A percentile compares a stretch with the other conserved stretches of the same genome.
phyloP scores from a whole-genome alignment of 257 asterid species.

The Buddleja alternifolia region DNA sequence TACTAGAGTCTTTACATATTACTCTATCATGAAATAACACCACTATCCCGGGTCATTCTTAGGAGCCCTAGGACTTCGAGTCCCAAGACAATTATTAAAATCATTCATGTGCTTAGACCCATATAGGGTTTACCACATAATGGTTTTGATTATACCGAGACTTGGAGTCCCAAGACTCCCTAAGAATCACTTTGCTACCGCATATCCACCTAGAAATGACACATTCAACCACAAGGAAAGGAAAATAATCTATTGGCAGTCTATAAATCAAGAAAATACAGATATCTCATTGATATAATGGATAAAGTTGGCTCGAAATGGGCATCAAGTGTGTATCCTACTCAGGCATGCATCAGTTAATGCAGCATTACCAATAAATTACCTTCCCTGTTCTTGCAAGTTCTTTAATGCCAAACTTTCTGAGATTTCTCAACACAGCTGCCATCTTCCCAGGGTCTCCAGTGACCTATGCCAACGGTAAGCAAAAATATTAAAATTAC shows the following conservation, averaged over 20 bases:
- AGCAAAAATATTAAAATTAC: conserved; percentile 14
- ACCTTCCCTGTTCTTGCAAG: conserved; percentile 94
- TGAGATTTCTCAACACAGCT: conserved; percentile 74
- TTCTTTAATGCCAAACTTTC: conserved; percentile 80
- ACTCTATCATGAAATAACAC: not conserved
- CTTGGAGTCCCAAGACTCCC: no score
- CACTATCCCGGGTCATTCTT: not conserved
- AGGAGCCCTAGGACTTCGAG: not conserved
- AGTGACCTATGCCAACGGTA: conserved; percentile 63
- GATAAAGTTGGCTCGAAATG: conserved; percentile 1
- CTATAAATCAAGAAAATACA: conserved; percentile 14
- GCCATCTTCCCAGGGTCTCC: conserved; percentile 96
- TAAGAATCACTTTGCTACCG: no score
- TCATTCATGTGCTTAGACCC: no score
- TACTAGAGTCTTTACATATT: conserved; percentile 5
- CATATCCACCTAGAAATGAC: not conserved
- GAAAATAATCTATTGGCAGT: conserved; percentile 6
- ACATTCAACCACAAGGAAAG: conserved; percentile 15
- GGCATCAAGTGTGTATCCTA: not conserved
- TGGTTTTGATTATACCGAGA: no score
- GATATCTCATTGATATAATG: conserved; percentile 14
- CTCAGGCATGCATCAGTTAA: conserved; percentile 18
- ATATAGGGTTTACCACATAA: no score
- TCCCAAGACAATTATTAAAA: no score
- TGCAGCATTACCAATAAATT: conserved; percentile 14